A percentile compares a stretch with the other conserved stretches of the same genome.
These are phyloP conservation scores for Penicillium hordei DNA, from an alignment of 2,329 filamentous ascomycete species.

Conservation along the genomic window DNA sequence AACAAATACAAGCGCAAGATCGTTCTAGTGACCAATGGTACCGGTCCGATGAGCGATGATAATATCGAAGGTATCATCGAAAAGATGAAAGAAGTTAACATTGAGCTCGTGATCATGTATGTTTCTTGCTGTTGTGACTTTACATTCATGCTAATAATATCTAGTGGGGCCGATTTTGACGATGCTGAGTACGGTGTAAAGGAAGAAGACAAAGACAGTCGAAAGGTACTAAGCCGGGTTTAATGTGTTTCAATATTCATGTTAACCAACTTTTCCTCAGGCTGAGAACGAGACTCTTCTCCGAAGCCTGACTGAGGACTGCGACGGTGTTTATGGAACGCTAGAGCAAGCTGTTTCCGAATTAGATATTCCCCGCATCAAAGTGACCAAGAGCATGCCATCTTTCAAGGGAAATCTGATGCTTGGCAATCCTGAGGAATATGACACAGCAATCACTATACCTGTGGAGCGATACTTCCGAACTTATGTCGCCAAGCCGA, in stretches of 20 bases:
- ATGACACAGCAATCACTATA: constrained; percentile 74
- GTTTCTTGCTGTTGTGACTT: constrained; percentile 34
- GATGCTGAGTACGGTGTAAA: constrained; percentile 86
- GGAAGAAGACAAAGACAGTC: constrained; percentile 75
- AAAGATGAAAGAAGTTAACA: constrained; percentile 72
- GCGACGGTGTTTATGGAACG: constrained; percentile 75
- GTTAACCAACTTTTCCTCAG: constrained; percentile 40
- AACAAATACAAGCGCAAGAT: constrained; percentile 80
- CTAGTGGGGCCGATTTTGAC: constrained; percentile 87
- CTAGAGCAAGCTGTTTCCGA: constrained; percentile 81
- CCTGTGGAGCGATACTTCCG: constrained; percentile 88
- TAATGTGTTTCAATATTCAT: not conserved
- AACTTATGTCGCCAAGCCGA: constrained; percentile 72
- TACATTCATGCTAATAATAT: constrained; percentile 25
- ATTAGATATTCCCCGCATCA: constrained; percentile 73
- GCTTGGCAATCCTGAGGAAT: constrained; percentile 73
- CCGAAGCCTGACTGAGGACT: constrained; percentile 64
- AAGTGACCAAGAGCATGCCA: constrained; percentile 70
- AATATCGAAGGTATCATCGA: constrained; percentile 67
- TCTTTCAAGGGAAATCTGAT: constrained; percentile 78
- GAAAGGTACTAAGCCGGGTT: constrained; percentile 57
- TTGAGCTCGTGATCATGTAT: constrained; percentile 77
- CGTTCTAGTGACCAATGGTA: constrained; percentile 80
- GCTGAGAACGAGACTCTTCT: constrained; percentile 71
- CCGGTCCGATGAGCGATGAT: constrained; percentile 69